phyloP scores from a whole-genome alignment of 1,284 basidiomycete species.

The Ustilago lituana region DNA sequence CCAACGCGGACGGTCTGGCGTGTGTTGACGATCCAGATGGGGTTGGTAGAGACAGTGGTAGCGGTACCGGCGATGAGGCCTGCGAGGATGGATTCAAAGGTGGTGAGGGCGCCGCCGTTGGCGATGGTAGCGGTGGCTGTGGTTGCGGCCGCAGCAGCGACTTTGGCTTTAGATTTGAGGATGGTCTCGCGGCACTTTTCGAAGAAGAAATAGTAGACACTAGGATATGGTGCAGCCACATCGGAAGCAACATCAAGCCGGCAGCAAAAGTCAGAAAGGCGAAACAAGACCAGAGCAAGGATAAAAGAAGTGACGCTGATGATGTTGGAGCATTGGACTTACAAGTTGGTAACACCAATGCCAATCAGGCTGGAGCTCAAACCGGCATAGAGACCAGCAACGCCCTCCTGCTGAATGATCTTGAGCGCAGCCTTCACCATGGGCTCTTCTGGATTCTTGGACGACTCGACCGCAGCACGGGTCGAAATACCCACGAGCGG shows the following conservation, averaged over 20 bases:
- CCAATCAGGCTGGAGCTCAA: slow-evolving; percentile 86
- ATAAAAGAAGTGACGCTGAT: too few relatives aligned
- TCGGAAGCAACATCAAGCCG: not conserved
- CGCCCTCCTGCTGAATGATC: slow-evolving; percentile 84
- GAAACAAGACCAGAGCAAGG: too few relatives aligned
- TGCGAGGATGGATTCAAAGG: slow-evolving; percentile 87
- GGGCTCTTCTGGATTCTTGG: slow-evolving; percentile 75
- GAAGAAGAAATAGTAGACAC: slow-evolving; percentile 69
- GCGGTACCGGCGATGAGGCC: slow-evolving; percentile 89
- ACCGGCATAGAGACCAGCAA: slow-evolving; percentile 86
- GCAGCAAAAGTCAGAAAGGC: not conserved
- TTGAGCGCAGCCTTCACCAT: slow-evolving; percentile 72
- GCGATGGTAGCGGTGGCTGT: slow-evolving; percentile 58
- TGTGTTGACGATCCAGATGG: slow-evolving; percentile 77
- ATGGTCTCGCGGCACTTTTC: slow-evolving; percentile 65
- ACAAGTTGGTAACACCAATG: slow-evolving; percentile 90
- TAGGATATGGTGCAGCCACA: slow-evolving; percentile 5
- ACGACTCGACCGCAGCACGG: slow-evolving; percentile 88
- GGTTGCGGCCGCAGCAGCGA: slow-evolving; percentile 69
- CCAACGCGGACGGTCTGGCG: slow-evolving; percentile 74
- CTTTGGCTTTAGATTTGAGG: slow-evolving; percentile 61
- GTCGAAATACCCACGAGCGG: slow-evolving; percentile 92
- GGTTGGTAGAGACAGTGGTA: slow-evolving; percentile 90
- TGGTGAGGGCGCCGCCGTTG: slow-evolving; percentile 72
- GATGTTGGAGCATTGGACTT: too few relatives aligned